A percentile compares a stretch with the other conserved stretches of the same genome.
Conservation (phyloP, 192 early-diverging fungal species). For the Backusella mclennaniae region DNA sequence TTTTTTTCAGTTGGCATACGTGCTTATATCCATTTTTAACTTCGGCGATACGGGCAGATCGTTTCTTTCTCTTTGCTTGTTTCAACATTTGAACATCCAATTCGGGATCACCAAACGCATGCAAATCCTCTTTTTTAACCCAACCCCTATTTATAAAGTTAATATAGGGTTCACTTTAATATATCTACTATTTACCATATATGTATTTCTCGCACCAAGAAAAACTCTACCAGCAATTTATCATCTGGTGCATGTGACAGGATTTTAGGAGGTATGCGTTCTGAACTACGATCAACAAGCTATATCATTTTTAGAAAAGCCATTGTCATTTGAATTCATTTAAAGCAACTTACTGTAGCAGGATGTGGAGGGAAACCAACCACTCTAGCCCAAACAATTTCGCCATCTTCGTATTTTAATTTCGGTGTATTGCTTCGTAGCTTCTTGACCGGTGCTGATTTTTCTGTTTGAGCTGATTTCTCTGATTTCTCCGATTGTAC, state of each 20-base stretch:
- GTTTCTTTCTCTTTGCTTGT: conserved; percentile 19
- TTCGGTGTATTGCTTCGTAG: conserved; percentile 5
- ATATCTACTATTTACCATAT: not conserved
- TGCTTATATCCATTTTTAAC: conserved; percentile 24
- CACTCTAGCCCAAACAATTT: conserved; percentile 55
- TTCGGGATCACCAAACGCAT: conserved; percentile 21
- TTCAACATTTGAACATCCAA: conserved; percentile 18
- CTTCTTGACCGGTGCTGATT: not conserved
- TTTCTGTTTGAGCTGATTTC: not conserved
- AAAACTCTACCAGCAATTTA: conserved; percentile 8
- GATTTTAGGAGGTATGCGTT: not conserved
- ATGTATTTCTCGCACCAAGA: not conserved
- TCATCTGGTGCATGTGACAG: not conserved
- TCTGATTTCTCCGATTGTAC: not conserved
- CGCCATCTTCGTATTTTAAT: conserved; percentile 17
- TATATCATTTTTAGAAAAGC: not conserved
- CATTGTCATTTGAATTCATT: not conserved
- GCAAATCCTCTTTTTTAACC: conserved; percentile 18
- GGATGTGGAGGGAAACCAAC: conserved; percentile 54
- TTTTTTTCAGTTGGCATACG: conserved; percentile 14
- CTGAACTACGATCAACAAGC: not conserved
- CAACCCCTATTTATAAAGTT: not conserved
- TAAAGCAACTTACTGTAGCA: conserved; percentile 36
- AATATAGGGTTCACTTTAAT: too few species aligned
- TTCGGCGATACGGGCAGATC: conserved; percentile 18